Evolutionary conservation across 805 yeast species (phyloP), one percentile per base, ranked within the genome.

Genomic region (Candida boleticola): DNA sequence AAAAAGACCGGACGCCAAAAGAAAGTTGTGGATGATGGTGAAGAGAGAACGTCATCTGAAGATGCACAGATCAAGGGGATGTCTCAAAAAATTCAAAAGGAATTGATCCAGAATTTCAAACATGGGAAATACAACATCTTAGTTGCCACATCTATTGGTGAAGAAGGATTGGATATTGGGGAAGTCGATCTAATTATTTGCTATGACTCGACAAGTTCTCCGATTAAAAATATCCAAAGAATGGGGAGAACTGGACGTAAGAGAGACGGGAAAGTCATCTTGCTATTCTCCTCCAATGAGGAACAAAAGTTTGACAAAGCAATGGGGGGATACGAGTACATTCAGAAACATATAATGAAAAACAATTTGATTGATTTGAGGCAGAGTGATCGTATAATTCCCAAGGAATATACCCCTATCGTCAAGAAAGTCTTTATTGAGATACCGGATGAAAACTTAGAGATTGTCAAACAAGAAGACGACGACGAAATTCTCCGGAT

Each of bases 241-340:
- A 89, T 93, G 95, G 99, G 99, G 21, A 80, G 99, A 66, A 93
- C 99, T 0, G 99, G 99, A 16, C 82, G 99, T 64, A 88, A 89
- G 57, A 71, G 97, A 52, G 89, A 86, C 52, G 99, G 99, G 31
- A 77, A 76, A 44, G 86, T 93, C 1, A 66, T 88, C 3, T 63
- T 90, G 29, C 62, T 93, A 4, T 79, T 92, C 53, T 79, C 96
- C 6, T 76, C 84, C 10, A 80, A 80, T 48, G 99, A 93, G 61
- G 79, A 83, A 42, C 54, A 64, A 4, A 95, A 92, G 56, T 87
- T 88, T 57, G 86, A 85, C 35, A 79, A 82, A 50, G 90, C 98
- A 0, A 80, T 88, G 85, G 83, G 76, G 22, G 93, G 89, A 21
- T 92, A 93, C 60, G 78, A 78, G 44, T 77, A 76, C 56, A 80